These are phyloP conservation scores for Thielaviopsis populi DNA, from an alignment of 2,329 filamentous ascomycete genomes.

Conservation along the genomic window DNA sequence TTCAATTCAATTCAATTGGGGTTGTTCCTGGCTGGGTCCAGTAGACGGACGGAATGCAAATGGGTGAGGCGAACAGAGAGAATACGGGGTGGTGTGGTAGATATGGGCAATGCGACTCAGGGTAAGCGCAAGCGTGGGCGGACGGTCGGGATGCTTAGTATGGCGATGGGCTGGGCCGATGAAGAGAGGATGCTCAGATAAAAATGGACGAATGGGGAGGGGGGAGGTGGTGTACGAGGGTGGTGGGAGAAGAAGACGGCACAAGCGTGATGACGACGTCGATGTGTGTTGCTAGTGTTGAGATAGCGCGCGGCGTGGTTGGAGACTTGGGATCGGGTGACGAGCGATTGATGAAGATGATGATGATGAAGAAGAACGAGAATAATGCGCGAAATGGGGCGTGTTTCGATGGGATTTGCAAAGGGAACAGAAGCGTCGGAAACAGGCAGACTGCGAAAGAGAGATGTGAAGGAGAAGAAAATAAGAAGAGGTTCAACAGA, in stretches of 20 bases:
- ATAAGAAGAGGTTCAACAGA: background rate
- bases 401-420: background rate
- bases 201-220: background rate
- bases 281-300: no score
- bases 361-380: background rate
- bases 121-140: background rate
- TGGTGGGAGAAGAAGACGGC: background rate
- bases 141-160: no score
- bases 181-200: background rate
- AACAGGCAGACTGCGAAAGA: background rate
- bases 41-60: background rate
- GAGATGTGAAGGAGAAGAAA: slow-evolving; percentile 1
- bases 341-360: background rate
- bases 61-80: background rate
- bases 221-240: no score
- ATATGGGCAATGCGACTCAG: background rate
- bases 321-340: background rate
- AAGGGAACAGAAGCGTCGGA: slow-evolving; percentile 2
- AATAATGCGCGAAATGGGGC: background rate
- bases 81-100: background rate
- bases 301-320: background rate
- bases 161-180: background rate
- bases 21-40: background rate
- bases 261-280: background rate
- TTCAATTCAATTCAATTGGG: background rate